These are phyloP conservation scores for Hyphopichia buzzinii DNA, from an alignment of 1,139 yeast genomes.

Conservation along the genomic window DNA sequence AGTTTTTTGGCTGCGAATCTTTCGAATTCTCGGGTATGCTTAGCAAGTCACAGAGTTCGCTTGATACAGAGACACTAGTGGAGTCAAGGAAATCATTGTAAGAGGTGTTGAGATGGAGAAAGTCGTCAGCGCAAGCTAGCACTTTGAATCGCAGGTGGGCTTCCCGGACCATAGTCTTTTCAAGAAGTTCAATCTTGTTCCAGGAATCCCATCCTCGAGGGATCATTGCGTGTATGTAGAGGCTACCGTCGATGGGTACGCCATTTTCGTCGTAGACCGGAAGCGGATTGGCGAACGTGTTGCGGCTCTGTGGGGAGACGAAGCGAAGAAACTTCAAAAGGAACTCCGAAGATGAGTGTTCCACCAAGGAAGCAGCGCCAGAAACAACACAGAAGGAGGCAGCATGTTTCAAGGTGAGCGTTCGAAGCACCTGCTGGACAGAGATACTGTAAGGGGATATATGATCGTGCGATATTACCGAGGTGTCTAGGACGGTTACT, in stretches of 20 bases:
- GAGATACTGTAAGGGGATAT: conserved; percentile 20
- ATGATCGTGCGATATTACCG: conserved; percentile 14
- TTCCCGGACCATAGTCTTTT: conserved; percentile 20
- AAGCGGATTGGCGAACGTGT: conserved; percentile 6
- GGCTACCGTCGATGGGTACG: neutral
- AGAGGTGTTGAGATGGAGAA: conserved; percentile 10
- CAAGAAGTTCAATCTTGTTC: conserved; percentile 47
- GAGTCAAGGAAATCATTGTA: conserved; percentile 11
- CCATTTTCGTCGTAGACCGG: conserved; percentile 11
- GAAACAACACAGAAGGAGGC: conserved; percentile 20
- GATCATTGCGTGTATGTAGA: conserved; percentile 30
- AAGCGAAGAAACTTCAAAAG: neutral
- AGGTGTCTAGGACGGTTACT: conserved; percentile 17
- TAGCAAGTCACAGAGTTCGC: neutral
- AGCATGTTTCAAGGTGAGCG: conserved; percentile 45
- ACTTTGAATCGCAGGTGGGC: conserved; percentile 3
- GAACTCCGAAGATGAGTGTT: neutral
- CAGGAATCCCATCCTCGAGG: conserved; percentile 53
- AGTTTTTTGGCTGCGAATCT: neutral
- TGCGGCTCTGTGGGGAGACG: neutral
- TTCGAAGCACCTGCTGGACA: conserved; percentile 55
- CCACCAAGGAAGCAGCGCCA: neutral
- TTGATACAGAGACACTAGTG: neutral
- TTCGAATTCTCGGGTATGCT: too few species aligned
- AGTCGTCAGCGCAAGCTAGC: conserved; percentile 10